These are phyloP conservation scores for Baudoinia panamericana DNA, from an alignment of 495 filamentous ascomycete genomes.

Conservation along the genomic window DNA sequence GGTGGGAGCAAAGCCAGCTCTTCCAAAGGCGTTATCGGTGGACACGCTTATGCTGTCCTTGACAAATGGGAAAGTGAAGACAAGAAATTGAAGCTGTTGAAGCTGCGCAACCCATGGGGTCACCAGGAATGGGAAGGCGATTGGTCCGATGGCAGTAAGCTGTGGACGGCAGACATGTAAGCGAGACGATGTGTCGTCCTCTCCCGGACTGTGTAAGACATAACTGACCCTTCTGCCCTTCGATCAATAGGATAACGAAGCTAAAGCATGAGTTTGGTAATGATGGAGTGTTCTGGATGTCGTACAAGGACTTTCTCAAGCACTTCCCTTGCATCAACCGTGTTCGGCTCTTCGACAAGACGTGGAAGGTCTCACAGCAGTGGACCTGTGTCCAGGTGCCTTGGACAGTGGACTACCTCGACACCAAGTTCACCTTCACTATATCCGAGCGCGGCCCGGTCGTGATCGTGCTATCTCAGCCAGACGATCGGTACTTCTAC, in stretches of 20 bases:
- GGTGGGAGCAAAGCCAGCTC: conserved; percentile 47
- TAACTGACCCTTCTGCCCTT: no score
- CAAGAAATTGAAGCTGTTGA: conserved; percentile 49
- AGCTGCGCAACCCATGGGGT: conserved; percentile 87
- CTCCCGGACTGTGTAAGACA: no score
- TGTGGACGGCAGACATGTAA: conserved; percentile 89
- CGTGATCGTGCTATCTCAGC: conserved; percentile 70
- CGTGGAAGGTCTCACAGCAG: conserved; percentile 69
- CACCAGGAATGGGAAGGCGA: conserved; percentile 48
- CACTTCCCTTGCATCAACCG: conserved; percentile 75
- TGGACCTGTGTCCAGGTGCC: conserved; percentile 80
- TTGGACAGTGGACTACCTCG: conserved; percentile 74
- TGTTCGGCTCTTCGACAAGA: conserved; percentile 68
- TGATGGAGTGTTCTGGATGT: conserved; percentile 70
- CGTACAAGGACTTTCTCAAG: conserved; percentile 66
- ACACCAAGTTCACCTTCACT: conserved; percentile 65
- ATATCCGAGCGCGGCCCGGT: conserved; percentile 53
- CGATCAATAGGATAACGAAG: no score
- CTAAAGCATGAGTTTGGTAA: conserved; percentile 52
- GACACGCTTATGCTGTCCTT: conserved; percentile 88
- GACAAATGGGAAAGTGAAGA: conserved; percentile 53
- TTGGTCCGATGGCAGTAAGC: conserved; percentile 63
- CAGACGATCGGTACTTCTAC: conserved; percentile 74
- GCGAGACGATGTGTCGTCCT: no score
- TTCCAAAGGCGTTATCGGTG: conserved; percentile 62